phyloP scores from a whole-genome alignment of 306 rosid genomes.

The Rosa chinensis region DNA sequence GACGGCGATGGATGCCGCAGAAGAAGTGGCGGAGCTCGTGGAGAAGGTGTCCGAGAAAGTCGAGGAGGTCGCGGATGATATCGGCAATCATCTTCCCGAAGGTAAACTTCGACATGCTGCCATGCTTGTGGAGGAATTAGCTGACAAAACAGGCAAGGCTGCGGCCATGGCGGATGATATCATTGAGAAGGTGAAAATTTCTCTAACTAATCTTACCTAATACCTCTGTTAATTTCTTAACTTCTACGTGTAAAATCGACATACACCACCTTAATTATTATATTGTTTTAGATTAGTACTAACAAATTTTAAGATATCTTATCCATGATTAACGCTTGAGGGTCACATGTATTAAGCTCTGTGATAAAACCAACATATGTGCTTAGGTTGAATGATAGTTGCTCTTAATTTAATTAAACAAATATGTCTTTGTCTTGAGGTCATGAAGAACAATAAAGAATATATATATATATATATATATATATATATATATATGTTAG shows the following conservation, averaged over 20 bases:
- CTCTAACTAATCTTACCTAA: background rate
- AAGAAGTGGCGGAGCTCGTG: constrained; percentile 37
- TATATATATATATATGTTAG: too few relatives aligned
- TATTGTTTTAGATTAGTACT: background rate
- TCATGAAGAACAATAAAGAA: too few relatives aligned
- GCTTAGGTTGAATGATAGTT: constrained; percentile 2
- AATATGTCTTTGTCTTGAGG: background rate
- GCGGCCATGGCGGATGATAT: constrained; percentile 36
- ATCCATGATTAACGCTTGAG: background rate
- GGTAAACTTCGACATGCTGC: constrained; percentile 37
- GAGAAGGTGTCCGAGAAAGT: constrained; percentile 60
- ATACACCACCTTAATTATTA: background rate
- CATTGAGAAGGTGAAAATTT: constrained; percentile 43
- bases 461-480: too few relatives aligned
- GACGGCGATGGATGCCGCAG: constrained; percentile 37
- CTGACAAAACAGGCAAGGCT: constrained; percentile 29
- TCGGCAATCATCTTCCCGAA: constrained; percentile 42
- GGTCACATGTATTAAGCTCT: background rate
- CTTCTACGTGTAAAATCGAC: background rate
- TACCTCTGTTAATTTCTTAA: background rate
- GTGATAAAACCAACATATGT: background rate
- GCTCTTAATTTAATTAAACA: background rate
- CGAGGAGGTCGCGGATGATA: constrained; percentile 50
- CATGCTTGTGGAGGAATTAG: constrained; percentile 39
- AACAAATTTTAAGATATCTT: too few relatives aligned